A percentile compares a stretch with the other conserved stretches of the same genome.
phyloP scores from a whole-genome alignment of 1,284 basidiomycete genomes.

The Boletus sp. region DNA sequence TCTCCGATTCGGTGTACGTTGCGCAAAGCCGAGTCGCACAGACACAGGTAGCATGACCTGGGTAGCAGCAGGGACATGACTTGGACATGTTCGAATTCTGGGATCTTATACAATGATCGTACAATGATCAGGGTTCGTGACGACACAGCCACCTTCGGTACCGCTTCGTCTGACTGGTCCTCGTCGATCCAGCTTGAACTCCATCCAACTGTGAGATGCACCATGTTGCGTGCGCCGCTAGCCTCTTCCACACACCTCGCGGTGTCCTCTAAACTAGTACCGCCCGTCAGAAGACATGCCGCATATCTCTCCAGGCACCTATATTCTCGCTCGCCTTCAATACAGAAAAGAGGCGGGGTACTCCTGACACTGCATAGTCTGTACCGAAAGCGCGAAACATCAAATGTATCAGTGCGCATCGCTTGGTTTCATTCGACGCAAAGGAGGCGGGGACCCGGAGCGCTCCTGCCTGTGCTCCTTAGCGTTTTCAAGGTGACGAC shows the following conservation, averaged over 20 bases:
- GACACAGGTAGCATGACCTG: too few relatives aligned
- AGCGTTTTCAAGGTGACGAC: constrained; percentile 44
- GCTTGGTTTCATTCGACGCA: constrained; percentile 43
- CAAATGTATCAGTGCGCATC: constrained; percentile 2
- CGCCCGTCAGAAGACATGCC: neutral
- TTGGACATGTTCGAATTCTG: too few relatives aligned
- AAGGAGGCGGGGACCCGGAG: constrained; percentile 25
- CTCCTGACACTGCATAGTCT: constrained; percentile 7
- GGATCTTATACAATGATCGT: too few relatives aligned
- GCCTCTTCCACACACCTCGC: neutral
- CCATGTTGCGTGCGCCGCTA: constrained; percentile 24
- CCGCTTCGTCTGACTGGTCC: too few relatives aligned
- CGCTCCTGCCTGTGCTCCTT: constrained; percentile 37
- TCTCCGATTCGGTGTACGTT: too few relatives aligned
- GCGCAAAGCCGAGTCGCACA: too few relatives aligned
- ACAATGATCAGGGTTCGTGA: too few relatives aligned
- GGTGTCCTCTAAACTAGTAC: neutral
- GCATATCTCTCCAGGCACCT: neutral
- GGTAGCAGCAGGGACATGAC: too few relatives aligned
- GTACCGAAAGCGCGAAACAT: constrained; percentile 3
- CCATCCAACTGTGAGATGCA: constrained; percentile 15
- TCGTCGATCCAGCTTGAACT: too few relatives aligned
- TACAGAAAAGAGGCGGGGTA: constrained; percentile 1
- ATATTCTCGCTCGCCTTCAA: neutral
- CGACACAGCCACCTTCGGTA: too few relatives aligned